phyloP scores from a whole-genome alignment of 148 eudicot species.

The Rhododendron ferrugineum region DNA sequence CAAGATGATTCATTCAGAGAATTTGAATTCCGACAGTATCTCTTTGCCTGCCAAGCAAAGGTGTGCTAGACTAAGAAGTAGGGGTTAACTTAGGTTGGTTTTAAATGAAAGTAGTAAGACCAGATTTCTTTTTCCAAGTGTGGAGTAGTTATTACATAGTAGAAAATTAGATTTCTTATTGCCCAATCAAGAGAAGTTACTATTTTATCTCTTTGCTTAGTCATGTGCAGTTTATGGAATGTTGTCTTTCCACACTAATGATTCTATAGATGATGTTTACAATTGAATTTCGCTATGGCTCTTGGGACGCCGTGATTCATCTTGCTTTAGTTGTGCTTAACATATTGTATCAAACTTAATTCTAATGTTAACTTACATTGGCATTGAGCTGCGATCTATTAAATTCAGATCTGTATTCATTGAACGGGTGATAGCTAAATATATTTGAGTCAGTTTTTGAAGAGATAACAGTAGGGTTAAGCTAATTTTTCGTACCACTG shows the following conservation, averaged over 20 bases:
- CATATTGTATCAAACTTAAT: not conserved
- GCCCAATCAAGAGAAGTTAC: not conserved
- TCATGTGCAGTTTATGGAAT: not conserved
- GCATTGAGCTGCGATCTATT: not conserved
- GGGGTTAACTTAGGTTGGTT: conserved; percentile 17
- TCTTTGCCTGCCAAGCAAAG: conserved; percentile 98
- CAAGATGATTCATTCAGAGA: conserved; percentile 95
- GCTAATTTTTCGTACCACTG: not conserved
- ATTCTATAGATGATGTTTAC: not conserved
- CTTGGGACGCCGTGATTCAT: not conserved
- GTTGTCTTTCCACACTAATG: not conserved
- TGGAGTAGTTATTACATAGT: not conserved
- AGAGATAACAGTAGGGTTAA: not conserved
- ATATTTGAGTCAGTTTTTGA: not conserved
- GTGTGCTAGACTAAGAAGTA: conserved; percentile 33
- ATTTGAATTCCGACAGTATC: conserved; percentile 94
- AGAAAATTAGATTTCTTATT: not conserved
- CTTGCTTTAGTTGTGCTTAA: not conserved
- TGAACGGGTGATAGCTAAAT: not conserved
- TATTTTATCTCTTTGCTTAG: not conserved
- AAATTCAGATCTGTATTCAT: not conserved
- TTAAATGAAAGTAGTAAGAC: not conserved
- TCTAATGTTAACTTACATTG: not conserved
- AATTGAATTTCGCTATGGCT: not conserved
- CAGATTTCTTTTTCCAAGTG: not conserved